Base-by-base conservation (phyloP, 2,329 filamentous ascomycete genomes). In the Acrocalymma vagum region DNA sequence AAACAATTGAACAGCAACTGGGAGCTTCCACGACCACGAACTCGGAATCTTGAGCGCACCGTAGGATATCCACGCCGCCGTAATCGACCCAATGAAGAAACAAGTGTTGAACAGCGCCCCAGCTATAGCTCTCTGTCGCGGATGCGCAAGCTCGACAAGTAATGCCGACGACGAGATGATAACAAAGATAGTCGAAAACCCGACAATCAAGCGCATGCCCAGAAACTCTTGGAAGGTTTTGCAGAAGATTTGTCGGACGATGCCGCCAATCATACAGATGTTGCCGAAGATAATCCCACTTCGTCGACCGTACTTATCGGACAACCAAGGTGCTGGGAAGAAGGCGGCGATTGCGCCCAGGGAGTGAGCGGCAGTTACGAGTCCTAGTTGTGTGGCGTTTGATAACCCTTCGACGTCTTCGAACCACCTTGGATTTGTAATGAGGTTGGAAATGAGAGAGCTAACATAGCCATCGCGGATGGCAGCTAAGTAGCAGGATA, bases 401-500 rank as follows among this genome's bases (percentile, higher is more conserved):
- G 45, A 45, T 24, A 50, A 35, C 1, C 49, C 38, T 15, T 30
- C n/a, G 13, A 56, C 30, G 14, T 46, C 35, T 8, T 28, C 10
- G 7, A 36, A 31, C 39, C 42, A 56, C 13, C 29, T 28, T 3
- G 45, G 48, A 20, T 56, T 52, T 18, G 53, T 22, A 4, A 54
- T 42, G 3, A 56, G 45, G 20, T 26, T 50, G 17, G 51, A 50
- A 14, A 56, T 54, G 13, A 54, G 51, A 3, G 53, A 43, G 25
- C 45, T 52, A 21, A 42, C 32, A 36, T 56, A 56, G 24, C 48
- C 53, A 14, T 54, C 54, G 3, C 42, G 20, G 6, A 48, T 50
- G 26, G 53, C 53, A n/a, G 47, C 53, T 6, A 54, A 36, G 30
- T 56, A 56, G 35, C 48, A 45, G n/a, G 50, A 17, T 9, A 50